Base-by-base conservation (phyloP, 2,329 filamentous ascomycete species). In the Aspergillus quadricinctus region DNA sequence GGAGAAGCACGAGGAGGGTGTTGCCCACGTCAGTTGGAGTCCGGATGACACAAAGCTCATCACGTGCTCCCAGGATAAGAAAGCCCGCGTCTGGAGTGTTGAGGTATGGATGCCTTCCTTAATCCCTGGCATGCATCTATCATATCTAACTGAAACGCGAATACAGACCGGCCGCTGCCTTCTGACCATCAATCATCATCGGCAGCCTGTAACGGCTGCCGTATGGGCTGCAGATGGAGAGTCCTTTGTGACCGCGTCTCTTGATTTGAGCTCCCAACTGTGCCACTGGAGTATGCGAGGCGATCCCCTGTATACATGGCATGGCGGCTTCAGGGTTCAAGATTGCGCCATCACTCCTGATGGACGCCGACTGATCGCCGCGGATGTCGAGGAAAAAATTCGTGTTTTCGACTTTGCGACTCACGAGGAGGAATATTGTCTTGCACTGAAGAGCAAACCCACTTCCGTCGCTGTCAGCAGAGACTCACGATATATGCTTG, bases 1-100 rank as follows among this genome's bases (percentile, higher is more conserved):
- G 9, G 77, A 78, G 4, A 85, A 87, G 3, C 90, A 95, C 64
- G 80, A 83, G 1, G 77, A 77, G 2, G 88, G 89, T 1, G 87
- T 97, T 11, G 87, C 89, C 21, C 91, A 92, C 66, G 76, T 96
- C 3, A 82, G 90, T 1, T 99, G 94, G 90, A 97, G 92, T 69
- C 94, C 92, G 4, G 91, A 99, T 72, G 90, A 96, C 74, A 82
- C 83, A 1, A 90, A 90, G 75, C 80, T 99, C 35, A 85, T 97
- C 41, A 93, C 88, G 17, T 97, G 93, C 70, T 89, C 85, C 17
- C 82, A 85, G 62, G 90, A 96, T 67, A 83, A 82, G 48, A 82
- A 81, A 59, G 91, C 90, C 1, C 83, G 87, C 37, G 74, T 96
- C 59, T 96, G 90, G 89, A 84, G 92, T 72, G 78, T 81, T 17